phyloP scores from a whole-genome alignment of 2,329 filamentous ascomycete species.

The Trichophyton mentagrophytes region DNA sequence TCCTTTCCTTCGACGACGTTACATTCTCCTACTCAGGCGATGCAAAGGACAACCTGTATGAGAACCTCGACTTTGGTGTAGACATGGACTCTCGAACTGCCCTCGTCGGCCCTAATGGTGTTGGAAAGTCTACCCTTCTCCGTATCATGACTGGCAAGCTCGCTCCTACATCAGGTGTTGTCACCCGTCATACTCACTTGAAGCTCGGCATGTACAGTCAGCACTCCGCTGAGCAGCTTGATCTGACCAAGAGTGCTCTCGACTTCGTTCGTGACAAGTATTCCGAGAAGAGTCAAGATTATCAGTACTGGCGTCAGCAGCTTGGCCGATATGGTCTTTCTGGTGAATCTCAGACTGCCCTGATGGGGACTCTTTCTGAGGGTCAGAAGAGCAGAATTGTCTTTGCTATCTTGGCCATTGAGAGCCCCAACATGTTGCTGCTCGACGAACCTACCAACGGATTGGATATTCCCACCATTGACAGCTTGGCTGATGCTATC shows the following conservation, averaged over 20 bases:
- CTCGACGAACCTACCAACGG: conserved; percentile 99
- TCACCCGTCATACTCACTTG: conserved; percentile 90
- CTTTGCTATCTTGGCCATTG: conserved; percentile 89
- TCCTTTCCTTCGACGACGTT: conserved; percentile 90
- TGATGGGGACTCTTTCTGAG: conserved; percentile 96
- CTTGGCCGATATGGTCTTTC: conserved; percentile 87
- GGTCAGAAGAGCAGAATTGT: conserved; percentile 98
- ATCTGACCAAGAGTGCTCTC: conserved; percentile 91
- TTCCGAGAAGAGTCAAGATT: conserved; percentile 76
- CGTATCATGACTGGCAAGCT: conserved; percentile 99
- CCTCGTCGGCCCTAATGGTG: conserved; percentile 98
- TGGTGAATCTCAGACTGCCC: conserved; percentile 85
- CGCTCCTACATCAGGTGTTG: conserved; percentile 65
- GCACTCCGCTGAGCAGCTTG: conserved; percentile 96
- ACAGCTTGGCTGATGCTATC: conserved; percentile 93
- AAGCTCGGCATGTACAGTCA: conserved; percentile 98
- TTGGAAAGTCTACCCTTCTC: conserved; percentile 99
- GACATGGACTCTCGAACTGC: conserved; percentile 99
- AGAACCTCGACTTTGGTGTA: conserved; percentile 92
- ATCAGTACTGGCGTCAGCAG: conserved; percentile 99
- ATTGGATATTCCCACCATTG: conserved; percentile 96
- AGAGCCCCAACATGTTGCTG: conserved; percentile 91
- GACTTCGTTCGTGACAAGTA: conserved; percentile 98
- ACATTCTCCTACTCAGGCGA: conserved; percentile 97
- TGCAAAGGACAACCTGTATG: conserved; percentile 80